Conservation (phyloP, 495 filamentous ascomycete species). For the Darksidea phi region DNA sequence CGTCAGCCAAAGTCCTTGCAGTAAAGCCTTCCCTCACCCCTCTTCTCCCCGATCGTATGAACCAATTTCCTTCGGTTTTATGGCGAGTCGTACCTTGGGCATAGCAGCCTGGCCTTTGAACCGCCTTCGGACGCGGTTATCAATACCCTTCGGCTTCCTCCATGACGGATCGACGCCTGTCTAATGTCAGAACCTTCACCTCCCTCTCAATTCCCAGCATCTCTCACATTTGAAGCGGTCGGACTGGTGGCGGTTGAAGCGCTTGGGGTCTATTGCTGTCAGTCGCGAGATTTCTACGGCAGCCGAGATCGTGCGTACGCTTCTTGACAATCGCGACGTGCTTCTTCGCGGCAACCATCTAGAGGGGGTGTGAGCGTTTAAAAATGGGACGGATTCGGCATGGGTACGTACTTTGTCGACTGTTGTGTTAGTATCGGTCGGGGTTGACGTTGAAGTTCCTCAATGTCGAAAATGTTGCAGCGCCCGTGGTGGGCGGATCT, state of each 20-base stretch:
- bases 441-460: constrained; percentile 20
- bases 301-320: constrained; percentile 63
- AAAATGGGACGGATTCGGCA: neutral
- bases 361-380: constrained; percentile 18
- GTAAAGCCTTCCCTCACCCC: neutral
- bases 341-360: constrained; percentile 99
- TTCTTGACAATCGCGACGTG: constrained; percentile 99
- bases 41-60: neutral
- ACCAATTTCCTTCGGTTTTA: neutral
- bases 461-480: constrained; percentile 9
- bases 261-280: constrained; percentile 67
- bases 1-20: constrained; percentile 29
- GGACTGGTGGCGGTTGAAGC: constrained; percentile 93
- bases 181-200: constrained; percentile 14
- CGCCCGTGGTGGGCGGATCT: constrained; percentile 5
- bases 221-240: constrained; percentile 80
- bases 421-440: constrained; percentile 24
- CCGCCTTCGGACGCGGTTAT: constrained; percentile 83
- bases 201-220: constrained; percentile 3
- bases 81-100: constrained; percentile 77
- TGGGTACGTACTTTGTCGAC: constrained; percentile 28
- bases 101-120: constrained; percentile 94
- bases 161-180: constrained; percentile 67
- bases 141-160: constrained; percentile 99
- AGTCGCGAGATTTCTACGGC: constrained; percentile 2